Base-by-base conservation (phyloP, 2,329 filamentous ascomycete species). In the Ilyonectria robusta region DNA sequence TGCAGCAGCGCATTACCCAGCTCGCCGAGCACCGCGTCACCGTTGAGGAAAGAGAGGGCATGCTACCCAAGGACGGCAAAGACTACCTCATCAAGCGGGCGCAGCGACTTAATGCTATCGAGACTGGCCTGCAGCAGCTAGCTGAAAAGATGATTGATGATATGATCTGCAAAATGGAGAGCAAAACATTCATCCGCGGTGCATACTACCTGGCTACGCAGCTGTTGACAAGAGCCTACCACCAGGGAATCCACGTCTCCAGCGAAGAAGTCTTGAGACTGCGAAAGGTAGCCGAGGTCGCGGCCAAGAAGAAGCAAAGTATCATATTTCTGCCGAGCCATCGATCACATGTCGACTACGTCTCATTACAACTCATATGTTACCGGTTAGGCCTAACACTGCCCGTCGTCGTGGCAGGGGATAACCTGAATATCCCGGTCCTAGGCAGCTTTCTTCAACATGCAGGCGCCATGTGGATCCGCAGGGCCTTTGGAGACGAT, bases 161-260 rank as follows among this genome's bases (percentile, higher is more conserved):
- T 70, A 98, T 99, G 96, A 98, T 99, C 69, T 98, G 95, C 88
- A 99, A 99, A 82, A 95, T 98, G 87, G 96, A 99, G 81, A 97
- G 92, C 85, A 97, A 95, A 78, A 85, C 89, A 2, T 98, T 98
- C 77, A 97, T 99, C 73, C 87, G 96, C 55, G 90, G 94, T 26
- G 95, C 96, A 53, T 98, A 98, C 79, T 99, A 98, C 79, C 78
- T 97, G 44, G 86, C 86, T 54, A 97, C 95, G 1, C 95, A 98
- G 81, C 86, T 98, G 53, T 85, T 98, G 68, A 97, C 95, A 5
- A 86, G 96, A 67, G 95, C 96, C 6, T 99, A 99, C 79, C 94
- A 98, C 77, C 95, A 98, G 83, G 96, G 94, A 10, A 97, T 99
- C 59, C 96, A 99, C 79, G 94, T 98, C 31, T 97, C 93, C 1